Evolutionary conservation across 352 stramenopile genomes (phyloP).

Genomic region (Ophiocytium majus): DNA sequence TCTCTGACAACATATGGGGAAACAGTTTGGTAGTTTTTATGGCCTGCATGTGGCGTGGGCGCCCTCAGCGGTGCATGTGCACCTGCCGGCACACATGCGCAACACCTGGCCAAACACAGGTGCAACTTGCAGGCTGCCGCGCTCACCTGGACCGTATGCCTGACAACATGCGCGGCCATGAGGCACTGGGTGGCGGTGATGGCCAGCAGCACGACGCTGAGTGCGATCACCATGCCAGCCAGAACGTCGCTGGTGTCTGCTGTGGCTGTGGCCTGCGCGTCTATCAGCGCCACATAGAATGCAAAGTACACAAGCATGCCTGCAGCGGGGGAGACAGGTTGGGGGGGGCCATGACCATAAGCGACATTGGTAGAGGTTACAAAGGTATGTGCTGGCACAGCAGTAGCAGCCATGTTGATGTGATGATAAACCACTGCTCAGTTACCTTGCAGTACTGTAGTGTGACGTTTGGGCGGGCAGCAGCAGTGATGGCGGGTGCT

Average conservation of each 20-base stretch:
- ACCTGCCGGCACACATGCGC: too few species aligned
- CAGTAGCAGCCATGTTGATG: neutral
- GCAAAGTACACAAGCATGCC: neutral
- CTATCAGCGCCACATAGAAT: neutral
- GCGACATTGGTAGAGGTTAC: neutral
- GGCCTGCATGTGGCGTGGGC: too few species aligned
- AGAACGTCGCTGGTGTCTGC: neutral
- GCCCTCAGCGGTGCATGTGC: too few species aligned
- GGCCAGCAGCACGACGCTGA: neutral
- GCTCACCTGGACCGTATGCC: neutral
- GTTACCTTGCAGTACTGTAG: neutral
- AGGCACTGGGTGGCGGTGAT: neutral
- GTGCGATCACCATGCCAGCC: neutral
- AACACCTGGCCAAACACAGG: too few species aligned
- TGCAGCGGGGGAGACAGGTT: neutral
- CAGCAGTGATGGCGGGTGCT: too few species aligned
- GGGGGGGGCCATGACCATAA: neutral
- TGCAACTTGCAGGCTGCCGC: too few species aligned
- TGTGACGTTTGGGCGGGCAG: neutral
- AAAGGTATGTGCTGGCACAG: neutral
- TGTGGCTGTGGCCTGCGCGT: neutral
- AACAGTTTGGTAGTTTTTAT: too few species aligned
- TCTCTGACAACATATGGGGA: too few species aligned
- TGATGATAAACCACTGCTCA: neutral
- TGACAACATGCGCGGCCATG: neutral